These are phyloP conservation scores for Paracoccidioides lutzii DNA, from an alignment of 2,329 filamentous ascomycete genomes.

Conservation along the genomic window DNA sequence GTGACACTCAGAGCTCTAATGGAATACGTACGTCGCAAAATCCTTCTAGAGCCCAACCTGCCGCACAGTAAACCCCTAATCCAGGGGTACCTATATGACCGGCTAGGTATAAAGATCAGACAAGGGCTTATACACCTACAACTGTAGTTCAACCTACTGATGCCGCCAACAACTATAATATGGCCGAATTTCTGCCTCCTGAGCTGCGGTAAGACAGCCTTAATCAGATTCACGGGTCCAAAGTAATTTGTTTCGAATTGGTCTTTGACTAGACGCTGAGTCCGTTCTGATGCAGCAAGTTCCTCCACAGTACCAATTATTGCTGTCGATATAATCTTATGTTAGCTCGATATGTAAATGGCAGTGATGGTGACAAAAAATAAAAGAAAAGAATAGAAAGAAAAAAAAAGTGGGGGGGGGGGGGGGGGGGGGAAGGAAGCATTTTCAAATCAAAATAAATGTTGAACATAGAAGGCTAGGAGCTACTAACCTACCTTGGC, in stretches of 20 bases:
- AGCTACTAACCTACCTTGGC: conserved; percentile 49
- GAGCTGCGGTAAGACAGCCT: conserved; percentile 68
- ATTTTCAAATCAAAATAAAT: background rate
- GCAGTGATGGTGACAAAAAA: background rate
- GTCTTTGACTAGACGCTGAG: conserved; percentile 67
- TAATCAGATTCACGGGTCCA: conserved; percentile 90
- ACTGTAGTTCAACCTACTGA: conserved; percentile 37
- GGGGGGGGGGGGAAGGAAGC: no score
- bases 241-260: conserved; percentile 96
- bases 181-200: conserved; percentile 73
- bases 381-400: background rate
- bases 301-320: conserved; percentile 88
- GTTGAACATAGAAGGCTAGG: background rate
- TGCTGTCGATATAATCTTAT: conserved; percentile 36
- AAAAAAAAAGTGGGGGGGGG: no score
- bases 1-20: background rate
- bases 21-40: conserved; percentile 60
- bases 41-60: conserved; percentile 88
- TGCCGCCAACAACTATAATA: conserved; percentile 77
- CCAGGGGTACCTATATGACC: conserved; percentile 89
- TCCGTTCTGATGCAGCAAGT: conserved; percentile 57
- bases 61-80: conserved; percentile 79
- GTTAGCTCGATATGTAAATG: background rate
- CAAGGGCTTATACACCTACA: background rate
- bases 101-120: conserved; percentile 28